Base-by-base conservation (phyloP, 139 green algal genomes). In the Chlorella sp. region DNA sequence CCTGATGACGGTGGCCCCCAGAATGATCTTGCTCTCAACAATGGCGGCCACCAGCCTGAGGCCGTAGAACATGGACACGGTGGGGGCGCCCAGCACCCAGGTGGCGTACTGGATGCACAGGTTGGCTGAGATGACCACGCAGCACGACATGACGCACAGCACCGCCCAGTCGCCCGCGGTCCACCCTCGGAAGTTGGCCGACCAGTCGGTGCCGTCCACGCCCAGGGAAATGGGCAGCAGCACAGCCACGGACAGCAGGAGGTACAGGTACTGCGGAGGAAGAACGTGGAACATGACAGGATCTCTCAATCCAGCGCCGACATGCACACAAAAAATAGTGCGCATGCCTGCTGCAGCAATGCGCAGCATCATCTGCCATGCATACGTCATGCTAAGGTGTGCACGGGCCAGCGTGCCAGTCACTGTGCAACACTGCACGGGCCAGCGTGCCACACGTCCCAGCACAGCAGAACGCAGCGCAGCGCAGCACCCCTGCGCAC, bases 31-130 rank as follows among this genome's bases (percentile, higher is more conserved):
- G 1, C 36, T 38, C 72, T 64, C 41, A 5, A 79, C 44, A 26
- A 79, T 79, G 26, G 72, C 36, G 44, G 41, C 26, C 26, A 79
- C 44, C 26, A 79, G 44, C 26, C 72, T 44, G 28, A 79, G 72
- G 13, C 72, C 72, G 44, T 79, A 79, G 28, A 79, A 79, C 72
- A 79, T 79, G 41, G 41, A 36, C 1, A 79, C 20, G 1, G 72
- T 79, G 44, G 72, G 70, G 44, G 72, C 72, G 41, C 72, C 72
- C 41, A 79, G 72, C 41, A 34, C 36, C 72, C 72, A 79, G 11
- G 72, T 79, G 72, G n/a, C n/a, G 28, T 30, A 21, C 63, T 69
- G 26, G 26, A 36, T 30, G 26, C 26, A 36, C 28, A 32, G 63
- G 63, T 32, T 21, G 63, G 26, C 30, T 6, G 30, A 30, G 26